Percentiles rank a stretch among this genome's conserved stretches.
Evolutionary conservation across 768 basidiomycete genomes (phyloP).

Genomic region (Ramaria sp.): DNA sequence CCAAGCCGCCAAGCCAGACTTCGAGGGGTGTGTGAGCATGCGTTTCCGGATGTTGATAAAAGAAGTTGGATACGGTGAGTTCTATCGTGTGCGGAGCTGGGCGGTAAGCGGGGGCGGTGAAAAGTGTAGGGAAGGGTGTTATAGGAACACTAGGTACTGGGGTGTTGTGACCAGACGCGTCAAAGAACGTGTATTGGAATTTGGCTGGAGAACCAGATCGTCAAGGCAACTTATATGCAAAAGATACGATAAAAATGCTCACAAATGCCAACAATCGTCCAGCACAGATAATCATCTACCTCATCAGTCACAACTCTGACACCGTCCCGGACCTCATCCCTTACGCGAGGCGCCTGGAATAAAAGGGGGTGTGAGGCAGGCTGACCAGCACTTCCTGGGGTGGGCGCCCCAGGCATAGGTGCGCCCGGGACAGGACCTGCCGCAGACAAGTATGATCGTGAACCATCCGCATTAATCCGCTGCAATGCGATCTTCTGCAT

Average conservation of each 20-base stretch:
- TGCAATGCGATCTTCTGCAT: slow-evolving; percentile 95
- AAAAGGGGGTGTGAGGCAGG: slow-evolving; percentile 72
- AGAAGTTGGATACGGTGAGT: slow-evolving; percentile 81
- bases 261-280: slow-evolving; percentile 96
- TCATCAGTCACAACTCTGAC: slow-evolving; percentile 69
- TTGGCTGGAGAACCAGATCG: slow-evolving; percentile 43
- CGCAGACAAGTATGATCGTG: slow-evolving; percentile 81
- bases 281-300: slow-evolving; percentile 90
- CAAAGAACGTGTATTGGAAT: slow-evolving; percentile 92
- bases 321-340: slow-evolving; percentile 75
- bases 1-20: slow-evolving; percentile 83
- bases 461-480: slow-evolving; percentile 69
- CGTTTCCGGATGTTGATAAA: slow-evolving; percentile 64
- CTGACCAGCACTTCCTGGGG: slow-evolving; percentile 66
- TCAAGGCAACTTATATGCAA: not conserved
- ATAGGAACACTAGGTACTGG: slow-evolving; percentile 70
- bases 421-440: slow-evolving; percentile 76
- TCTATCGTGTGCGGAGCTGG: slow-evolving; percentile 66
- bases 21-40: slow-evolving; percentile 61
- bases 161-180: slow-evolving; percentile 73
- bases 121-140: slow-evolving; percentile 83
- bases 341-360: slow-evolving; percentile 70
- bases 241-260: slow-evolving; percentile 14
- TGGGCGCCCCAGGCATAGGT: slow-evolving; percentile 56
- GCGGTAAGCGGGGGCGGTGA: slow-evolving; percentile 68